Evolutionary conservation across 1,284 basidiomycete genomes (phyloP), one percentile per base, ranked within the genome.

Genomic region (Coniferiporia sulphurascens): DNA sequence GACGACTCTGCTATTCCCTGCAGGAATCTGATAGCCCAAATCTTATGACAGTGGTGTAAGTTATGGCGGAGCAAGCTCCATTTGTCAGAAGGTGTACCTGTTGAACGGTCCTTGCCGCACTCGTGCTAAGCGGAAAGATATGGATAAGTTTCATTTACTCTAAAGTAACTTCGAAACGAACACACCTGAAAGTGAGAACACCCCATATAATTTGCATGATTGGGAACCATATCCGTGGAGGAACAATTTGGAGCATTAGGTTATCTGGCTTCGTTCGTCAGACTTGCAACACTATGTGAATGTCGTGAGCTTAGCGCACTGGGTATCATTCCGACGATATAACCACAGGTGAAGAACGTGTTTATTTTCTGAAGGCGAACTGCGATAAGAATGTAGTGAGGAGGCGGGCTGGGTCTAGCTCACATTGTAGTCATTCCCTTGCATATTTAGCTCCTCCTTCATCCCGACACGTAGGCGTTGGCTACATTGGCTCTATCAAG

Each of bases 401-500:
- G n/a, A 8, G 21, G 13, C 27, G 21, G 19, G 12, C 3, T 19
- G 8, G 17, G 52, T 27, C 34, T 12, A n/a, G 65, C 69, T 32
- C 17, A 82, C 85, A 69, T 91, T 91, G 68, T 82, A 84, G 61
- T 91, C 78, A 46, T 81, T 86, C 35, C 87, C 87, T 52, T 77
- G 72, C 82, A 91, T 86, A 60, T 78, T 66, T 36, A 92, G 77
- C 49, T 90, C 88, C 70, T 92, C 87, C 64, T 81, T 85, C 89
- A 93, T 91, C 3, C 90, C 91, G 87, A 89, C 15, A 93, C 87
- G 69, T 89, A 89, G 7, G 86, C 85, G 70, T 87, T 87, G 60
- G 77, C 76, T 45, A 87, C 75, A 69, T 87, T 87, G 22, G 83
- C 82, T 59, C 84, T 74, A 69, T 87, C 84, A 19, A 87, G 75